These are phyloP conservation scores for Puccinia horiana DNA, from an alignment of 1,284 basidiomycete species.

Conservation along the genomic window DNA sequence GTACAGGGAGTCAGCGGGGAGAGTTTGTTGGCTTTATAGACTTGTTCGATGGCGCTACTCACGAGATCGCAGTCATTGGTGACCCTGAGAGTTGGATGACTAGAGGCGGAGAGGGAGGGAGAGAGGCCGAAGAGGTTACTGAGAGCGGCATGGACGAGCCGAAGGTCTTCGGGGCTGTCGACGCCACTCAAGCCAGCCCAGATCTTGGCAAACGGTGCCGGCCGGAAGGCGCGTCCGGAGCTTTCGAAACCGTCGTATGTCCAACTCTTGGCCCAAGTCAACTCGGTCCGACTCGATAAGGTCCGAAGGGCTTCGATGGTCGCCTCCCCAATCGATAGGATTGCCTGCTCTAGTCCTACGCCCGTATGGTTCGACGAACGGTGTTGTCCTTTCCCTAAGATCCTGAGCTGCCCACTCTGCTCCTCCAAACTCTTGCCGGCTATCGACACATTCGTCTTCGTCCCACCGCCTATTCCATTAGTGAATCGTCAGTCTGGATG, in stretches of 20 bases:
- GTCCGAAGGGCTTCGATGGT: not conserved
- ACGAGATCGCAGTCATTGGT: conserved; percentile 45
- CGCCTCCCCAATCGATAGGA: conserved; percentile 24
- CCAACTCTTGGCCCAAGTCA: not conserved
- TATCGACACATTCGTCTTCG: conserved; percentile 45
- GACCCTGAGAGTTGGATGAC: not conserved
- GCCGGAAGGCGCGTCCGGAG: not conserved
- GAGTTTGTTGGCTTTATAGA: not conserved
- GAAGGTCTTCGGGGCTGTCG: conserved; percentile 17
- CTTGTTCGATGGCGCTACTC: conserved; percentile 17
- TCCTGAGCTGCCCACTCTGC: not conserved
- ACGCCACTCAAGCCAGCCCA: conserved; percentile 48
- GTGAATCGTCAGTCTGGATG: too few species aligned
- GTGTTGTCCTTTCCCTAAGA: not conserved
- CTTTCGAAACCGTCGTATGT: not conserved
- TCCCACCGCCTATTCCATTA: conserved; percentile 23
- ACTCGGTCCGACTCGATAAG: not conserved
- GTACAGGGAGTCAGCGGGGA: not conserved
- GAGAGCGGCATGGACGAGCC: not conserved
- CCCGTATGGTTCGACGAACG: conserved; percentile 38
- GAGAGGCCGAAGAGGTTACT: conserved; percentile 5
- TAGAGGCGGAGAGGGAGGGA: not conserved
- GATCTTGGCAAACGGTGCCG: conserved; percentile 29
- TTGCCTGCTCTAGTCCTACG: conserved; percentile 11
- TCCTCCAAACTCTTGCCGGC: not conserved